These are phyloP conservation scores for Trichosporon sp. DNA, from an alignment of 1,284 basidiomycete species.

Conservation along the genomic window DNA sequence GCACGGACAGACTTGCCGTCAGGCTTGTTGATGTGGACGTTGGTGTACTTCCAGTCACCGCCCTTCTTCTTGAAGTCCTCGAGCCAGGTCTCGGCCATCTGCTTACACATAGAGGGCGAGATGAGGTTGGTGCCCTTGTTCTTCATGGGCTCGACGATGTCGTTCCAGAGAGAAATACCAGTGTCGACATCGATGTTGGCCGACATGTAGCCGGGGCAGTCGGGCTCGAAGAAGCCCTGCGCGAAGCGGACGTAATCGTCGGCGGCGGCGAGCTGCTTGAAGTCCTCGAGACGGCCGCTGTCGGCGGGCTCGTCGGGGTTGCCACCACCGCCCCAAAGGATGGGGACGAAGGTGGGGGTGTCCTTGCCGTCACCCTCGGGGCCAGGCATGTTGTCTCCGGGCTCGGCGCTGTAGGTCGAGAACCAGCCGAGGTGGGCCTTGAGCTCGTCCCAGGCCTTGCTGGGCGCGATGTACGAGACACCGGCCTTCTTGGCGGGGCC, in stretches of 20 bases:
- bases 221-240: slow-evolving; percentile 48
- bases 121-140: slow-evolving; percentile 30
- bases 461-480: slow-evolving; percentile 29
- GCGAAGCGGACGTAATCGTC: slow-evolving; percentile 33
- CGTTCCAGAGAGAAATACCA: slow-evolving; percentile 41
- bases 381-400: neutral
- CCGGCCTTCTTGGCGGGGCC: slow-evolving; percentile 47
- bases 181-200: slow-evolving; percentile 13
- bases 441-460: slow-evolving; percentile 28
- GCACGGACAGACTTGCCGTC: slow-evolving; percentile 38
- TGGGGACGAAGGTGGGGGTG: slow-evolving; percentile 30
- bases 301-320: slow-evolving; percentile 30
- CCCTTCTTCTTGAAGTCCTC: slow-evolving; percentile 26
- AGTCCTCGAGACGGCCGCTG: slow-evolving; percentile 34
- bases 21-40: slow-evolving; percentile 47
- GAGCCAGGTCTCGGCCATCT: slow-evolving; percentile 29
- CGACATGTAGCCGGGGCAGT: slow-evolving; percentile 32
- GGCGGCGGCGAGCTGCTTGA: slow-evolving; percentile 30
- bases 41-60: slow-evolving; percentile 28
- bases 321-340: slow-evolving; percentile 48
- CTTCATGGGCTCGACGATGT: slow-evolving; percentile 37
- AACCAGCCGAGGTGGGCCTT: slow-evolving; percentile 43
- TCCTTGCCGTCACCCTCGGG: slow-evolving; percentile 23
- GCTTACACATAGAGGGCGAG: slow-evolving; percentile 33
- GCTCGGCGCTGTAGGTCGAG: slow-evolving; percentile 1